These are phyloP conservation scores for Coniosporium apollinis DNA, from an alignment of 495 filamentous ascomycete species.

Conservation along the genomic window DNA sequence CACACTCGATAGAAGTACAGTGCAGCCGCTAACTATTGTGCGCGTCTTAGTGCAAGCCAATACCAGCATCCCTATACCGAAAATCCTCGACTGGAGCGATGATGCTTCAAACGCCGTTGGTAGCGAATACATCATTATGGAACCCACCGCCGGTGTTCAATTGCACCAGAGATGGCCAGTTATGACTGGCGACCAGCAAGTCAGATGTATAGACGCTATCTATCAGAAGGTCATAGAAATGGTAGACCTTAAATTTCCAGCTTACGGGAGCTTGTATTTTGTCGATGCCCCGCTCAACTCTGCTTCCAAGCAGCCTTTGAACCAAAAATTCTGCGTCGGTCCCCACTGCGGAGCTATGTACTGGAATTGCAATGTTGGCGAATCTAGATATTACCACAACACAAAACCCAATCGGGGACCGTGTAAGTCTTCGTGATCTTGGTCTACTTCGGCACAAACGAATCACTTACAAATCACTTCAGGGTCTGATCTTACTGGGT, in stretches of 20 bases:
- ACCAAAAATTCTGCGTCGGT: constrained; percentile 25
- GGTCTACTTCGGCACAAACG: constrained; percentile 1
- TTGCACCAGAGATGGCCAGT: constrained; percentile 23
- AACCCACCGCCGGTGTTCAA: constrained; percentile 23
- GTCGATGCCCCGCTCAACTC: constrained; percentile 11
- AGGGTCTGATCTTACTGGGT: constrained; percentile 21
- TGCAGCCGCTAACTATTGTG: constrained; percentile 4
- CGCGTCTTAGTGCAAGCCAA: constrained; percentile 21
- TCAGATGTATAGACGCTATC: constrained; percentile 23
- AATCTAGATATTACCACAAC: constrained; percentile 18
- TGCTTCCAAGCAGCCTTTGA: constrained; percentile 16
- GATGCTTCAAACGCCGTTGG: constrained; percentile 23
- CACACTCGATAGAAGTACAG: not conserved
- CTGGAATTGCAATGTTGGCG: constrained; percentile 25
- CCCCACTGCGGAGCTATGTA: constrained; percentile 25
- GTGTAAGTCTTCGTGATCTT: constrained; percentile 18
- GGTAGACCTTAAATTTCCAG: constrained; percentile 25
- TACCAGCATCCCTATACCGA: constrained; percentile 24
- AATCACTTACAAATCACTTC: constrained; percentile 6
- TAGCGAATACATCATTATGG: constrained; percentile 31
- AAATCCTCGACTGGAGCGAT: constrained; percentile 27
- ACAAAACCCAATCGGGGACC: constrained; percentile 21
- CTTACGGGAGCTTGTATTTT: constrained; percentile 27
- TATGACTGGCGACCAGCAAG: constrained; percentile 25
- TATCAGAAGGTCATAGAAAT: constrained; percentile 21